Evolutionary conservation across 1,139 yeast species (phyloP).

Genomic region (Sugiyamaella castrensis): DNA sequence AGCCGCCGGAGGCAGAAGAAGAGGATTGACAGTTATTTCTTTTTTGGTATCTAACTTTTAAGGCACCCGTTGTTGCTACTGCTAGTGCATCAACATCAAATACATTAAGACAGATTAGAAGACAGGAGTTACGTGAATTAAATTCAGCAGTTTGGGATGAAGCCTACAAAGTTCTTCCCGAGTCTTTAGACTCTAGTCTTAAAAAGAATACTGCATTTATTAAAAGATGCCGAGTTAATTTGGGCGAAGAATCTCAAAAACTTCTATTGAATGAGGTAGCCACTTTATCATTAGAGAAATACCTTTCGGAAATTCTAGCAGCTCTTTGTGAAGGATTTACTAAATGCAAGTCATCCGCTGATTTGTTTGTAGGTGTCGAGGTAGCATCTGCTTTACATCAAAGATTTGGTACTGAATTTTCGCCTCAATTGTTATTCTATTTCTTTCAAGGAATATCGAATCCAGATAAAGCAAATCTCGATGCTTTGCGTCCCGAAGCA

Average conservation of each 20-base stretch:
- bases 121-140: conserved; percentile 42
- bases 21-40: not conserved
- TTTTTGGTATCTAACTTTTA: conserved; percentile 1
- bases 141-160: conserved; percentile 59
- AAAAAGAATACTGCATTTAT: conserved; percentile 84
- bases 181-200: conserved; percentile 64
- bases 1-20: too few relatives aligned
- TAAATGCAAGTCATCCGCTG: conserved; percentile 55
- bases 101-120: conserved; percentile 24
- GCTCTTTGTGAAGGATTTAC: conserved; percentile 63
- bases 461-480: conserved; percentile 37
- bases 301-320: conserved; percentile 65
- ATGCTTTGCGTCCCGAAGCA: conserved; percentile 34
- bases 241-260: conserved; percentile 49
- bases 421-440: conserved; percentile 50
- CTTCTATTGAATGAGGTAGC: conserved; percentile 59
- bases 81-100: conserved; percentile 1
- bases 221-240: conserved; percentile 59
- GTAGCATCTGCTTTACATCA: conserved; percentile 75
- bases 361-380: conserved; percentile 61
- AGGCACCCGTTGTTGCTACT: conserved; percentile 6
- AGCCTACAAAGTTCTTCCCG: conserved; percentile 32
- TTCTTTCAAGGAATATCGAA: conserved; percentile 48
- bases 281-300: conserved; percentile 67
- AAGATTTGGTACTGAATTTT: conserved; percentile 56